Evolutionary conservation across 2,329 filamentous ascomycete species (phyloP).

Genomic region (Fusarium globosum): DNA sequence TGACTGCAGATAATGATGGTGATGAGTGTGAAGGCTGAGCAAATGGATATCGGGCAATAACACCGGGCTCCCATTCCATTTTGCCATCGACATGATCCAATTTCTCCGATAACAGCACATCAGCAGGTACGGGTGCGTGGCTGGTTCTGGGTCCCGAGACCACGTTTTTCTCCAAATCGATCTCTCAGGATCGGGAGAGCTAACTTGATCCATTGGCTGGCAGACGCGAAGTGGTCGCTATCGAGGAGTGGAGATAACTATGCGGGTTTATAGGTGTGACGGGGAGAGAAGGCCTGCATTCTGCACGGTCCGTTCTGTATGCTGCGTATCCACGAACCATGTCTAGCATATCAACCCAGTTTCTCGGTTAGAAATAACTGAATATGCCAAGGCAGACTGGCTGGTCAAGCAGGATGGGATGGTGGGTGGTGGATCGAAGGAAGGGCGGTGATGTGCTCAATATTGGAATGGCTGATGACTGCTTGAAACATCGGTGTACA

Average conservation of each 20-base stretch:
- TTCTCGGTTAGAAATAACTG: conserved; percentile 25
- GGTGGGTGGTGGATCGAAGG: conserved; percentile 19
- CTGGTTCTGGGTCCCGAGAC: conserved; percentile 34
- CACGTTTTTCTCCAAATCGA: conserved; percentile 34
- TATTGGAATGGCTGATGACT: conserved; percentile 12
- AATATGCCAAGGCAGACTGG: conserved; percentile 17
- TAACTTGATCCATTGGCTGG: conserved; percentile 24
- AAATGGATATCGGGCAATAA: conserved; percentile 3
- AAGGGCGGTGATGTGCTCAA: conserved; percentile 3
- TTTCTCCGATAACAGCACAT: conserved; percentile 16
- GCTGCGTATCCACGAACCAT: conserved; percentile 17
- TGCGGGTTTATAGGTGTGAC: conserved; percentile 38
- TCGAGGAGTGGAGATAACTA: conserved; percentile 14
- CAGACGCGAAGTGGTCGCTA: conserved; percentile 5
- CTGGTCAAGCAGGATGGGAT: conserved; percentile 15
- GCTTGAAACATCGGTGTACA: conserved; percentile 39
- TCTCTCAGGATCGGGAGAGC: conserved; percentile 31
- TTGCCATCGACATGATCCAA: conserved; percentile 14
- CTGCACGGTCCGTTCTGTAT: conserved; percentile 21
- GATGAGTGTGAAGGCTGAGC: conserved; percentile 23
- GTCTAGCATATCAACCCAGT: conserved; percentile 4
- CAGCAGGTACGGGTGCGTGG: conserved; percentile 35
- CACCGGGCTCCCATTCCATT: neutral
- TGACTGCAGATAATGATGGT: conserved; percentile 12
- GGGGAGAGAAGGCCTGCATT: neutral